These are phyloP conservation scores for Furcasterigmium sp. DNA, from an alignment of 2,329 filamentous ascomycete species.

Conservation along the genomic window DNA sequence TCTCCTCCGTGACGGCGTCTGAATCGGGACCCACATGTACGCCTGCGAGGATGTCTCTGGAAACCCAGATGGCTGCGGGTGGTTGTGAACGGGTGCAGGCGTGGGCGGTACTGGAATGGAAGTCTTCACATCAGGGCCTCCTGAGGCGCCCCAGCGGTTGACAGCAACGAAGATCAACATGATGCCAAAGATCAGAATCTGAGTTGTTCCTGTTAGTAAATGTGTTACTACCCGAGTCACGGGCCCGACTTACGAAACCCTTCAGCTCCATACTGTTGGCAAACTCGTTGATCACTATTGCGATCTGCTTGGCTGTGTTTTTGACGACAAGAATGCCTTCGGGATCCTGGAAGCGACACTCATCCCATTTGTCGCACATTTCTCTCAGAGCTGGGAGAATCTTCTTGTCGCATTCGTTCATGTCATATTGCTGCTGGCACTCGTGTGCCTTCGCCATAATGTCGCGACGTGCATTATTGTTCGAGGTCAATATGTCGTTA, in stretches of 20 bases:
- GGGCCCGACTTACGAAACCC: constrained; percentile 44
- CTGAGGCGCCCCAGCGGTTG: constrained; percentile 31
- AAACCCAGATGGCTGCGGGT: constrained; percentile 15
- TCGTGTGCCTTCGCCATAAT: constrained; percentile 67
- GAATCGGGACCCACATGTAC: constrained; percentile 45
- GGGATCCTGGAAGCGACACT: constrained; percentile 83
- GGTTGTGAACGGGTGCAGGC: constrained; percentile 14
- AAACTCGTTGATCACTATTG: constrained; percentile 90
- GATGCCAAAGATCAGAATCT: constrained; percentile 43
- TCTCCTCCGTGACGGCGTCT: constrained; percentile 42
- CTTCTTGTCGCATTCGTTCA: constrained; percentile 66
- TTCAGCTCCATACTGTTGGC: constrained; percentile 88
- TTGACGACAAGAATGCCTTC: constrained; percentile 71
- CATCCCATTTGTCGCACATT: constrained; percentile 75
- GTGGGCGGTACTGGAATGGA: constrained; percentile 17
- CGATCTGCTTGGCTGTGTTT: constrained; percentile 81
- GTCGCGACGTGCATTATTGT: constrained; percentile 60
- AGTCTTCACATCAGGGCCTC: constrained; percentile 19
- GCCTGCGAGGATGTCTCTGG: constrained; percentile 29
- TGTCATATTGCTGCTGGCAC: constrained; percentile 68
- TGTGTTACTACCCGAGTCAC: no score
- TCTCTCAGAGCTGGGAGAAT: constrained; percentile 67
- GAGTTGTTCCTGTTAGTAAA: neutral
- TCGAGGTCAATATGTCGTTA: constrained; percentile 68
- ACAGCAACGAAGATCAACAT: constrained; percentile 42